phyloP scores from a whole-genome alignment of 306 rosid species.

The Macrotyloma uniflorum region DNA sequence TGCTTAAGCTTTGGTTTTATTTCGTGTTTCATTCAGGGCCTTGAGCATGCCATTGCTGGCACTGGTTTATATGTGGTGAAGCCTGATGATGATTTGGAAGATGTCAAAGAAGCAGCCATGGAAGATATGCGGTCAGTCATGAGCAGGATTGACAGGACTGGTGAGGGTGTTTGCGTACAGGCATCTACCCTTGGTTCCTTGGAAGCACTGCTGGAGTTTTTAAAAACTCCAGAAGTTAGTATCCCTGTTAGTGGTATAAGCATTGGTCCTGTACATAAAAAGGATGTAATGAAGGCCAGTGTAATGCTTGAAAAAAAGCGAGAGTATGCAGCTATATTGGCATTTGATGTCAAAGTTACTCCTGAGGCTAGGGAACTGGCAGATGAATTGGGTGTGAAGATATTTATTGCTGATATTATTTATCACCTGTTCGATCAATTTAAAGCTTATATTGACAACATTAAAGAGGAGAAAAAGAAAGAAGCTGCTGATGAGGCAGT shows the following conservation, averaged over 20 bases:
- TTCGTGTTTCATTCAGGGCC: conserved; percentile 68
- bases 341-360: conserved; percentile 97
- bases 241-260: conserved; percentile 95
- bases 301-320: conserved; percentile 95
- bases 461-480: conserved; percentile 92
- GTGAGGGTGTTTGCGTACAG: conserved; percentile 98
- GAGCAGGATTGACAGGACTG: conserved; percentile 89
- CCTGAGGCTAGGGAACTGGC: conserved; percentile 93
- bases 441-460: conserved; percentile 85
- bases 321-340: conserved; percentile 85
- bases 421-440: conserved; percentile 92
- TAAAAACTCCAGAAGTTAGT: conserved; percentile 84
- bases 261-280: conserved; percentile 97
- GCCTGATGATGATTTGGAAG: conserved; percentile 84
- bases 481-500: conserved; percentile 95
- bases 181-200: conserved; percentile 96
- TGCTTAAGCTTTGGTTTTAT: conserved; percentile 12
- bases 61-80: conserved; percentile 84
- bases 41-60: conserved; percentile 97
- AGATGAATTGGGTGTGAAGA: conserved; percentile 80
- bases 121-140: conserved; percentile 83
- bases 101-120: conserved; percentile 72
- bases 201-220: conserved; percentile 93
- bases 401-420: conserved; percentile 90
- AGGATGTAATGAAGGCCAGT: conserved; percentile 96